phyloP scores from a whole-genome alignment of 768 basidiomycete species.

The Tylopilus plumbeoviolaceoides region DNA sequence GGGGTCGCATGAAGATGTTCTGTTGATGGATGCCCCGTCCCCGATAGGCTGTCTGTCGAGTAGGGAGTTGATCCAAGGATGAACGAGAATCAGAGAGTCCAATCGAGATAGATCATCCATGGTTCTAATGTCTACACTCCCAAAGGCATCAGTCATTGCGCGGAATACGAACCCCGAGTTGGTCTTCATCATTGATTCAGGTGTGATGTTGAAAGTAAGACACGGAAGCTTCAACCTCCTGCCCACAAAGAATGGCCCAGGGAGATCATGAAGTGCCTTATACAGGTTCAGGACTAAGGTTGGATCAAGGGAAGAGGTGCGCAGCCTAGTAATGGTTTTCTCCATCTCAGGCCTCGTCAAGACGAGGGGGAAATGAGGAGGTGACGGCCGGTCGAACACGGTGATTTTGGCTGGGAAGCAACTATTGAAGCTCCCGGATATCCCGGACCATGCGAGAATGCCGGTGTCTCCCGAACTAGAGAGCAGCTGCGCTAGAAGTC shows the following conservation, averaged over 20 bases:
- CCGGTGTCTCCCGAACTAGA: background rate
- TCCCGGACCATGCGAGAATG: background rate
- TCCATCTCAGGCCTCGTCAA: background rate
- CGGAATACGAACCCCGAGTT: background rate
- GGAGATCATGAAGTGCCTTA: background rate
- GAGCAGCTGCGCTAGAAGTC: background rate
- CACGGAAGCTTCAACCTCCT: background rate
- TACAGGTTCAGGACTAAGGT: background rate
- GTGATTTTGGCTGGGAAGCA: background rate
- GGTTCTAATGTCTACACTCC: background rate
- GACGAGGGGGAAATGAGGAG: background rate
- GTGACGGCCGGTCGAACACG: background rate
- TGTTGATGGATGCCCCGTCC: background rate
- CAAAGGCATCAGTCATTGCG: background rate
- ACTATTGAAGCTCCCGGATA: background rate
- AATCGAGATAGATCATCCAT: background rate
- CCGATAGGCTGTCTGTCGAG: background rate
- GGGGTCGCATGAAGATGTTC: background rate
- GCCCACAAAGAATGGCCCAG: background rate
- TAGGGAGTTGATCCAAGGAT: background rate
- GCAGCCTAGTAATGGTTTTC: background rate
- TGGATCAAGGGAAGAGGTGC: background rate
- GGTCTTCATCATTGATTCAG: background rate
- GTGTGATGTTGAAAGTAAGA: background rate
- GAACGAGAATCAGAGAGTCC: background rate